Evolutionary conservation across 2,329 filamentous ascomycete genomes (phyloP), one percentile per base, ranked within the genome.

Genomic region (Cadophora sp.): DNA sequence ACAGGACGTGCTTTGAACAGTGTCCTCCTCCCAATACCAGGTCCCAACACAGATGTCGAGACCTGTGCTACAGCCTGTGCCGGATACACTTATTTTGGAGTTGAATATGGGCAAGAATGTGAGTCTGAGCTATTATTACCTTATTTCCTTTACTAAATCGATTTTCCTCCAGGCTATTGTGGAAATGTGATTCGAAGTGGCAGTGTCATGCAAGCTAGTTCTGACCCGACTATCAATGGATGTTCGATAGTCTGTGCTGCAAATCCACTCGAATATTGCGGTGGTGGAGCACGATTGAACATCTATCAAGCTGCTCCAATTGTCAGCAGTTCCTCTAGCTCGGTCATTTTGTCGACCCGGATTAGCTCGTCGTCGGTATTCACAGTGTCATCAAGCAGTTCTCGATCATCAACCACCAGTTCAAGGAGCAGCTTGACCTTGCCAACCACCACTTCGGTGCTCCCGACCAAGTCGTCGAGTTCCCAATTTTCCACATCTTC

Each of bases 91-190:
- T 79, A 76, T 65, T 78, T 78, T 41, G 80, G 79, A 39, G 76
- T 80, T 11, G 80, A 81, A 62, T 81, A 78, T 67, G 71, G 72
- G 41, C 66, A 68, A 60, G 74, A 79, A 69, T 78, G 77, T 60
- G 75, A 71, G 66, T 76, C 71, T 69, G 73, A 11, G 8, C n/a
- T 18, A 8, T 9, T 22, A 3, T 51, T 20, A 14, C 3, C 8
- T 72, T 53, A 64, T 59, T 4, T 59, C 69, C 33, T 47, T 59
- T 45, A 30, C 66, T 22, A 65, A 68, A 30, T 4, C 16, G 11
- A n/a, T n/a, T 18, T 51, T 59, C 1, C 39, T 64, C 16, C 56
- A 68, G 63, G 63, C 41, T 66, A 66, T 20, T 66, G 64, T 43
- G 64, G 64, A 9, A 64, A 64, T 48, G 27, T 55, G 36, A 22